These are phyloP conservation scores for Coemansia sp. DNA, from an alignment of 192 early-diverging fungal genomes.

Conservation along the genomic window DNA sequence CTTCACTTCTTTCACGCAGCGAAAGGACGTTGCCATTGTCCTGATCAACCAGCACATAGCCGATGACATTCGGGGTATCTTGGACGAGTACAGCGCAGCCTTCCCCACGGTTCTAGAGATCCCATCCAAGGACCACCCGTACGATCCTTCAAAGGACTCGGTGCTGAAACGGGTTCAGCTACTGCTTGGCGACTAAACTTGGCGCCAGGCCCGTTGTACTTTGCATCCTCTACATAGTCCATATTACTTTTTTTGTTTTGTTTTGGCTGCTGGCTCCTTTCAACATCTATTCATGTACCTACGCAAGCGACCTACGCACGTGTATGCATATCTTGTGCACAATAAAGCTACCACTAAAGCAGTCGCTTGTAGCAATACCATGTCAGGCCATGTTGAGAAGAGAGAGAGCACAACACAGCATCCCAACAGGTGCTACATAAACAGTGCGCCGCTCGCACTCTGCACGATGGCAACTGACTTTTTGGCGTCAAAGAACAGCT, in stretches of 20 bases:
- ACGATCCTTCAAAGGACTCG: slow-evolving; percentile 84
- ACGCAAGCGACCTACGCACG: too few relatives aligned
- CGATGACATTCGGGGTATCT: slow-evolving; percentile 80
- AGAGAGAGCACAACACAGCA: not conserved
- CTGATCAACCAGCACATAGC: slow-evolving; percentile 97
- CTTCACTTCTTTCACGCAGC: slow-evolving; percentile 84
- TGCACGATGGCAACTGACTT: slow-evolving; percentile 48
- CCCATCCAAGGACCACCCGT: slow-evolving; percentile 98
- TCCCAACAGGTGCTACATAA: slow-evolving; percentile 23
- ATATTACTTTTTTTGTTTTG: too few relatives aligned
- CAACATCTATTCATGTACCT: too few relatives aligned
- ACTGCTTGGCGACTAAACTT: slow-evolving; percentile 71
- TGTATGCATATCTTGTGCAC: too few relatives aligned
- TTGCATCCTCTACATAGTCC: too few relatives aligned
- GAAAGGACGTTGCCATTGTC: slow-evolving; percentile 97
- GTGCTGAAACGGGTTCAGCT: slow-evolving; percentile 78
- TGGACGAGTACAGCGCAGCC: slow-evolving; percentile 87
- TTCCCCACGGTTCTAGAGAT: slow-evolving; percentile 98
- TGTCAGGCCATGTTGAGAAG: not conserved
- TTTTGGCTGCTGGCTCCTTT: too few relatives aligned
- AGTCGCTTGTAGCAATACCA: not conserved
- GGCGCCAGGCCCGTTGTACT: not conserved
- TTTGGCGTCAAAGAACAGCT: slow-evolving; percentile 65
- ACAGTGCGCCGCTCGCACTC: slow-evolving; percentile 19
- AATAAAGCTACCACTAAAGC: too few relatives aligned